Evolutionary conservation across 768 basidiomycete species (phyloP).

Genomic region (Scleroderma bovista): DNA sequence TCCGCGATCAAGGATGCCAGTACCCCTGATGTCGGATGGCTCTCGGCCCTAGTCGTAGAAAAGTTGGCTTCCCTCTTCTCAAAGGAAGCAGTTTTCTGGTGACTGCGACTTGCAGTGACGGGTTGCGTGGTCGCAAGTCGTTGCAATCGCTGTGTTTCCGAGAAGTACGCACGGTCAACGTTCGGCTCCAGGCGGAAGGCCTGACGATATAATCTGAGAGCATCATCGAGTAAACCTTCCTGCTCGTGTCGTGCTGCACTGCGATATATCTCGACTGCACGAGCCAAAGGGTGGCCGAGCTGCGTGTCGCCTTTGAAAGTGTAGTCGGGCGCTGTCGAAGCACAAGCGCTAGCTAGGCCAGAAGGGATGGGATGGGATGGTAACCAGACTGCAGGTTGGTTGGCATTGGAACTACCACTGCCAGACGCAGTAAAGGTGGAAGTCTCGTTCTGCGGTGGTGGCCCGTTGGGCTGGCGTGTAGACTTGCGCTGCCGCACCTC

Average conservation of each 20-base stretch:
- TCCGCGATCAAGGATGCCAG: constrained; percentile 43
- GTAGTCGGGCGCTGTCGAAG: constrained; percentile 7
- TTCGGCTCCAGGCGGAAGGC: constrained; percentile 75
- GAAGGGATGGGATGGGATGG: constrained; percentile 4
- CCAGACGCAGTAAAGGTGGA: not conserved
- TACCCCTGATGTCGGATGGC: constrained; percentile 27
- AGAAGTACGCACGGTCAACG: constrained; percentile 67
- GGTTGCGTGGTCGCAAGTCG: constrained; percentile 5
- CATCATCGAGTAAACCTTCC: constrained; percentile 67
- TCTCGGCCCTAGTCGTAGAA: constrained; percentile 46
- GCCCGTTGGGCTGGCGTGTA: constrained; percentile 2
- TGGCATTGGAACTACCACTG: not conserved
- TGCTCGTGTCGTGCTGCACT: constrained; percentile 72
- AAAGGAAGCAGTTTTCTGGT: constrained; percentile 75
- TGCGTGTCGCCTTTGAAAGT: constrained; percentile 21
- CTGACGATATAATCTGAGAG: constrained; percentile 68
- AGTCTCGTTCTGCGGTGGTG: constrained; percentile 8
- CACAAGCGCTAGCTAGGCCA: constrained; percentile 12
- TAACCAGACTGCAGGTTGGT: constrained; percentile 5
- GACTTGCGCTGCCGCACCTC: constrained; percentile 44
- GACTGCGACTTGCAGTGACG: constrained; percentile 32
- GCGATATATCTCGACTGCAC: constrained; percentile 62
- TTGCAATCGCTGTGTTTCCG: constrained; percentile 40
- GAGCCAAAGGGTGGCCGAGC: constrained; percentile 33
- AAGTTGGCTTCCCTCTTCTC: constrained; percentile 59